Conservation (phyloP, 352 stramenopile genomes). For the Globisporangium barbulae region DNA sequence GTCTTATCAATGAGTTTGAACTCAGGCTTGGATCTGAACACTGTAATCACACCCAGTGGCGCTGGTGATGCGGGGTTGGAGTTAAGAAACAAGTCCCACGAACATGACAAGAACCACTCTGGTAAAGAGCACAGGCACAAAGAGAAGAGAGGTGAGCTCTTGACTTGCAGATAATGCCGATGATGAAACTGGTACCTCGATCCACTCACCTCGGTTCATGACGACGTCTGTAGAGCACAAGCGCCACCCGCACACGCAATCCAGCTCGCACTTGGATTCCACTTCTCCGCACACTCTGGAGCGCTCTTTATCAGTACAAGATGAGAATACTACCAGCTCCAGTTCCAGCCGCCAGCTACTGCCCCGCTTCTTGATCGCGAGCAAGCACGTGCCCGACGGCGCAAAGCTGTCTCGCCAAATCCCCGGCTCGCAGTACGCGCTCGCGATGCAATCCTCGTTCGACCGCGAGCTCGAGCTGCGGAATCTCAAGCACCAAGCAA, state of each 20-base stretch:
- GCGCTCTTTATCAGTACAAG: conserved; percentile 1
- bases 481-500: conserved; percentile 7
- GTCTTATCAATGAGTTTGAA: background rate
- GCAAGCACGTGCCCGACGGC: conserved; percentile 17
- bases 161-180: background rate
- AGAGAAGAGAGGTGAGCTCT: conserved; percentile 3
- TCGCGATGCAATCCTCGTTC: conserved; percentile 30
- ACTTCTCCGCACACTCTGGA: background rate
- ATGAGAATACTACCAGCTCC: background rate
- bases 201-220: background rate
- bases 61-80: background rate
- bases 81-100: background rate
- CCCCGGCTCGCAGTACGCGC: conserved; percentile 20
- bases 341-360: conserved; percentile 27
- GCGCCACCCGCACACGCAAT: conserved; percentile 3
- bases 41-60: background rate
- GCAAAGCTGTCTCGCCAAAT: conserved; percentile 13
- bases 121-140: conserved; percentile 6
- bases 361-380: conserved; percentile 49
- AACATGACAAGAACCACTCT: background rate
- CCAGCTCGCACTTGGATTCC: background rate
- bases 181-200: background rate
- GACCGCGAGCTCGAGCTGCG: conserved; percentile 26
- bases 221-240: conserved; percentile 4
- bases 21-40: background rate